Conservation (phyloP, 2,329 filamentous ascomycete species). For the Cercospora janseana region DNA sequence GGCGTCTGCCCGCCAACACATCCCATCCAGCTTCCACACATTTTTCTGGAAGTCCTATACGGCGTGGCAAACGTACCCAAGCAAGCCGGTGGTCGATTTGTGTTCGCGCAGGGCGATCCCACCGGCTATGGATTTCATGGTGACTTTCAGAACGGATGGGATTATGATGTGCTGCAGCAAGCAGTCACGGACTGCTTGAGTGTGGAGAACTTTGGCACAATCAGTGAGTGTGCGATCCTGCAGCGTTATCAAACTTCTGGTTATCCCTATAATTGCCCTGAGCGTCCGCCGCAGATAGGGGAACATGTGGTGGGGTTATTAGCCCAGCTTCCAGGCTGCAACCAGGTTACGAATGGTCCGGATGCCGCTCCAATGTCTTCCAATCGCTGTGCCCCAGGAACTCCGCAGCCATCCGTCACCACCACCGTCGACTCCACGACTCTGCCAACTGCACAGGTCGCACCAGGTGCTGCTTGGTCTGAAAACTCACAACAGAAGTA, state of each 20-base stretch:
- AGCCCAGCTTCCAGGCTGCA: slow-evolving; percentile 38
- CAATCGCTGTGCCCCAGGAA: slow-evolving; percentile 33
- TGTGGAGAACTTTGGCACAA: slow-evolving; percentile 36
- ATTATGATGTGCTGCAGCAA: slow-evolving; percentile 41
- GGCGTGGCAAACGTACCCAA: slow-evolving; percentile 37
- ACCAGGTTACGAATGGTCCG: slow-evolving; percentile 35
- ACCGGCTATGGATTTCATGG: slow-evolving; percentile 56
- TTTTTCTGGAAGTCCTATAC: slow-evolving; percentile 46
- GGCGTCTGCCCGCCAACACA: slow-evolving; percentile 45
- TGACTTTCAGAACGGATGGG: slow-evolving; percentile 54
- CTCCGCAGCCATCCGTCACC: slow-evolving; percentile 27
- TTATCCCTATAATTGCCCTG: slow-evolving; percentile 34
- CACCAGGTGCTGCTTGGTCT: slow-evolving; percentile 28
- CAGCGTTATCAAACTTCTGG: slow-evolving; percentile 33
- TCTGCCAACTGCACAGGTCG: slow-evolving; percentile 30
- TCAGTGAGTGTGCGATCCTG: slow-evolving; percentile 39
- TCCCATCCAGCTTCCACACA: slow-evolving; percentile 40
- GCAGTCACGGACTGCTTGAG: slow-evolving; percentile 42
- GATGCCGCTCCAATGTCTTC: slow-evolving; percentile 31
- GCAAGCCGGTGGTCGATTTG: slow-evolving; percentile 41
- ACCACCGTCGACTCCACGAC: slow-evolving; percentile 35
- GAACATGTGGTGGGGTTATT: slow-evolving; percentile 35
- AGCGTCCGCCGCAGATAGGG: slow-evolving; percentile 33
- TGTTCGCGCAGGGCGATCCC: slow-evolving; percentile 50
- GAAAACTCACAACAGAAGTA: slow-evolving; percentile 31